These are phyloP conservation scores for Annona cherimola DNA, from an alignment of 164 flowering plant genomes.

Conservation along the genomic window DNA sequence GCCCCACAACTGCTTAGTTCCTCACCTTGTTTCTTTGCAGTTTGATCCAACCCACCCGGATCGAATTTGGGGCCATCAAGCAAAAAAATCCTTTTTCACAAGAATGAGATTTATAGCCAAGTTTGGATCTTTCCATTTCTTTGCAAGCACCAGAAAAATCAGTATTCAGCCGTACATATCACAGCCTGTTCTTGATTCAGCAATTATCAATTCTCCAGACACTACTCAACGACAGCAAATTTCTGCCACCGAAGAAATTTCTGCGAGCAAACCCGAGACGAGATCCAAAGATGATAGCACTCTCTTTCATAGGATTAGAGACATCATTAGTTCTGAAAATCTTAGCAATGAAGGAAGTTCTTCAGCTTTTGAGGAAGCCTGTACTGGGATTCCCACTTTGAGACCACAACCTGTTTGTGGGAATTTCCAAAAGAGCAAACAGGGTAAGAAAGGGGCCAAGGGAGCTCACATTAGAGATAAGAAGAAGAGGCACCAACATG, in stretches of 20 bases:
- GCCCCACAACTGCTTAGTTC: not conserved
- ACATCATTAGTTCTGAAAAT: constrained; percentile 44
- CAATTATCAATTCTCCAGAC: constrained; percentile 11
- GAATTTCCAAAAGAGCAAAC: constrained; percentile 28
- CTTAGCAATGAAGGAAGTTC: constrained; percentile 10
- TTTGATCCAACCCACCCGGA: not conserved
- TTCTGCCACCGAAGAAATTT: constrained; percentile 5
- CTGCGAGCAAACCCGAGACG: constrained; percentile 5
- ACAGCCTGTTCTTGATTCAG: constrained; percentile 6
- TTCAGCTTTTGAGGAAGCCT: constrained; percentile 13
- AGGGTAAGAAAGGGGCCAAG: constrained; percentile 2
- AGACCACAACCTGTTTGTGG: constrained; percentile 34
- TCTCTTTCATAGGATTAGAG: constrained; percentile 49
- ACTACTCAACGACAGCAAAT: not conserved
- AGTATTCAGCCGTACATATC: not conserved
- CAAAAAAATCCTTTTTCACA: too few species aligned
- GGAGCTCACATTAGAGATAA: not conserved
- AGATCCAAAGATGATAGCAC: constrained; percentile 13
- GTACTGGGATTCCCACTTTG: not conserved
- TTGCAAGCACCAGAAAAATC: not conserved
- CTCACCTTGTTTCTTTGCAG: not conserved
- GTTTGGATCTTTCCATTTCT: constrained; percentile 9
- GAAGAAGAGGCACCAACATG: not conserved
- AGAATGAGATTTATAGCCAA: constrained; percentile 21
- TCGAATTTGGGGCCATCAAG: too few species aligned